These are phyloP conservation scores for Panaeolus papilionaceus DNA, from an alignment of 768 basidiomycete species.

Conservation along the genomic window DNA sequence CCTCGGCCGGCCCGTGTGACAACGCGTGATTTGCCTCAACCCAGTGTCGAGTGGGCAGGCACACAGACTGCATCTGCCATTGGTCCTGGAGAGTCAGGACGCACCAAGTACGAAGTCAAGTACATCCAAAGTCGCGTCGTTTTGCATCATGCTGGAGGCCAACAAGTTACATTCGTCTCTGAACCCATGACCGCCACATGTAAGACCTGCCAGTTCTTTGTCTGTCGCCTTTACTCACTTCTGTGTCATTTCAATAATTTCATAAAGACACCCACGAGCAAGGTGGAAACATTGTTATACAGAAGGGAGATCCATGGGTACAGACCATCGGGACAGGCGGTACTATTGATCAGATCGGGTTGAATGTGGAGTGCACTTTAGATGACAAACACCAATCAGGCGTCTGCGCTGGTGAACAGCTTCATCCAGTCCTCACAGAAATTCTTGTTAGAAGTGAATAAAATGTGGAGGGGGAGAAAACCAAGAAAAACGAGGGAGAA, in stretches of 20 bases:
- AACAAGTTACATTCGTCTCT: neutral
- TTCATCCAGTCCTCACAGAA: neutral
- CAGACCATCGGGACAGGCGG: neutral
- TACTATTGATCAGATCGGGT: neutral
- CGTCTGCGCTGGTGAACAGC: neutral
- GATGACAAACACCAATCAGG: neutral
- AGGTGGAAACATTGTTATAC: neutral
- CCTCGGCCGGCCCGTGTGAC: neutral
- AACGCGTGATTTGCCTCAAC: neutral
- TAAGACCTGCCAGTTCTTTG: neutral
- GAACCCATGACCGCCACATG: constrained; percentile 4
- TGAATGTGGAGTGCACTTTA: neutral
- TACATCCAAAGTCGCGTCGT: constrained; percentile 1
- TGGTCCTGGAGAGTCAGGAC: constrained; percentile 2
- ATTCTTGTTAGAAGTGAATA: too few relatives aligned
- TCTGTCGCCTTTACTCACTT: neutral
- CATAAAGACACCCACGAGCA: neutral
- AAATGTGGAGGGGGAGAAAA: too few relatives aligned
- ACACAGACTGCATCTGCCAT: neutral
- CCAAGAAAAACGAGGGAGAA: too few relatives aligned
- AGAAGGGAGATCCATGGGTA: neutral
- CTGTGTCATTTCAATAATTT: neutral
- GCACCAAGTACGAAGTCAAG: constrained; percentile 5
- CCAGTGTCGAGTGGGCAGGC: constrained; percentile 18
- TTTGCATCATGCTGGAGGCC: neutral